Evolutionary conservation across 352 stramenopile genomes (phyloP).

Genomic region (Phytophthora hybrid): DNA sequence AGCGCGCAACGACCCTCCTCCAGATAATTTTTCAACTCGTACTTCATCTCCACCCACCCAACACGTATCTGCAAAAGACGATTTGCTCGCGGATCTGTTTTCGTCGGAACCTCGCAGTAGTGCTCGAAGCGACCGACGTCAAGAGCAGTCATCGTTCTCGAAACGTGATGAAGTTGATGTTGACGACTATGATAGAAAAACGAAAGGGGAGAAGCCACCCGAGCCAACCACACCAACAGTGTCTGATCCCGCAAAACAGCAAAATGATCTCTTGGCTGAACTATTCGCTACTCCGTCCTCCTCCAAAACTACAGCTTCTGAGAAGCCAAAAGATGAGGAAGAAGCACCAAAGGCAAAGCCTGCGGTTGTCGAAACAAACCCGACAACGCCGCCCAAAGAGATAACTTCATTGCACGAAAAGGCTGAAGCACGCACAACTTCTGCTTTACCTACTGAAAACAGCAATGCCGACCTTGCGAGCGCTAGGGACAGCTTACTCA

Average conservation of each 20-base stretch:
- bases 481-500: conserved; percentile 61
- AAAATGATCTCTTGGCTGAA: conserved; percentile 43
- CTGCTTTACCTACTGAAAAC: not conserved
- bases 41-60: not conserved
- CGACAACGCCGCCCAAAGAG: conserved; percentile 11
- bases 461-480: conserved; percentile 34
- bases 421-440: not conserved
- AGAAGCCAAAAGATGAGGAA: conserved; percentile 9
- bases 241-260: conserved; percentile 22
- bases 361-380: conserved; percentile 3
- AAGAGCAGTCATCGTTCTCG: conserved; percentile 11
- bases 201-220: not conserved
- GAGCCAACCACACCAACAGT: not conserved
- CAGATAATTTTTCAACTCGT: not conserved
- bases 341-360: not conserved
- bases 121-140: conserved; percentile 9
- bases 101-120: conserved; percentile 20
- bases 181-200: conserved; percentile 9
- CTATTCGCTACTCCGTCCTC: conserved; percentile 27
- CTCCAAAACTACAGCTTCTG: conserved; percentile 1
- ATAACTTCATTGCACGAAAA: conserved; percentile 8
- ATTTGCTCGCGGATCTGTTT: conserved; percentile 53
- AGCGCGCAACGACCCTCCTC: not conserved
- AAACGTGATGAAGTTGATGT: conserved; percentile 7
- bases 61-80: conserved; percentile 44